Conservation (phyloP, 768 basidiomycete species). For the Imleria badia region DNA sequence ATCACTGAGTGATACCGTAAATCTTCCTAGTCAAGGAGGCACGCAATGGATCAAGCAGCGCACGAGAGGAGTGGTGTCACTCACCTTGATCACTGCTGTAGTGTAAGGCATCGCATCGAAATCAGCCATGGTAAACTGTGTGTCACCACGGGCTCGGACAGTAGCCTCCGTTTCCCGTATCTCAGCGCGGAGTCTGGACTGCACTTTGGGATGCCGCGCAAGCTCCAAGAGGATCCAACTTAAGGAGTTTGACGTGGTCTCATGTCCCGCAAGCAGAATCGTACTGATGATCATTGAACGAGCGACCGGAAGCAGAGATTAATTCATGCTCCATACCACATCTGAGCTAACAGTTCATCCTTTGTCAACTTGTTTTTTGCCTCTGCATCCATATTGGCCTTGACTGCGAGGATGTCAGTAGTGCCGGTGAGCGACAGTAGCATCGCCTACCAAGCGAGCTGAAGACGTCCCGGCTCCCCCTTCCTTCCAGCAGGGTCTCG, state of each 20-base stretch:
- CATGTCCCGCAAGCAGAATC: slow-evolving; percentile 52
- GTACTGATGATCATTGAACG: slow-evolving; percentile 31
- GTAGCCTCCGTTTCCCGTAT: slow-evolving; percentile 10
- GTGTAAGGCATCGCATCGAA: slow-evolving; percentile 52
- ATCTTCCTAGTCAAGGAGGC: slow-evolving; percentile 37
- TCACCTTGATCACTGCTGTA: slow-evolving; percentile 35
- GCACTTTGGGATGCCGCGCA: slow-evolving; percentile 54
- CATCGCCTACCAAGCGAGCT: slow-evolving; percentile 39
- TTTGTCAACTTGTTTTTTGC: slow-evolving; percentile 25
- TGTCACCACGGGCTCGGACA: slow-evolving; percentile 9
- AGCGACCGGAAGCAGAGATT: background rate
- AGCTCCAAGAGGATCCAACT: slow-evolving; percentile 67
- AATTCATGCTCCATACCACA: slow-evolving; percentile 16
- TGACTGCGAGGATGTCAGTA: slow-evolving; percentile 14
- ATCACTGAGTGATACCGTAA: slow-evolving; percentile 50
- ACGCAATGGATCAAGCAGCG: slow-evolving; percentile 16
- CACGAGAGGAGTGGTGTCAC: slow-evolving; percentile 12
- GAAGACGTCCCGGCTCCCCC: slow-evolving; percentile 17
- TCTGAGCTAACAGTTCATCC: slow-evolving; percentile 16
- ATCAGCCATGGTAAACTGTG: slow-evolving; percentile 36
- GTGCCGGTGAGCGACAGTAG: background rate
- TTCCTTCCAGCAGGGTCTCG: slow-evolving; percentile 9
- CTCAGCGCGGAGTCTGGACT: slow-evolving; percentile 52
- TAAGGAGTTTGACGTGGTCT: slow-evolving; percentile 58
- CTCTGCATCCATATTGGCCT: slow-evolving; percentile 29